phyloP scores from a whole-genome alignment of 495 filamentous ascomycete genomes.

The Wilcoxina mikolae region DNA sequence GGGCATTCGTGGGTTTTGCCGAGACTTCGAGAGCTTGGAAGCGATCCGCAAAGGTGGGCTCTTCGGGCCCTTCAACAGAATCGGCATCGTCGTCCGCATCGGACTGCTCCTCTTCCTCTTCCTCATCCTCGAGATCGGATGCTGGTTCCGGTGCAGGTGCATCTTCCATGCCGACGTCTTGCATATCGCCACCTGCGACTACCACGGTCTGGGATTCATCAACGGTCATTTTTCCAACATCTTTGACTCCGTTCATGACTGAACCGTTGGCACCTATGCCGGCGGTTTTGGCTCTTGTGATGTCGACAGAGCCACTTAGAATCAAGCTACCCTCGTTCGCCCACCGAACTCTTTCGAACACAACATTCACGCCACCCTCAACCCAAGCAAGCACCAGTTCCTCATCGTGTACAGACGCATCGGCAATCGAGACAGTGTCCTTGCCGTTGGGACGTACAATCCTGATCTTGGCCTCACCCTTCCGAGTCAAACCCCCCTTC shows the following conservation, averaged over 20 bases:
- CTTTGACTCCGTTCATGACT: conserved; percentile 46
- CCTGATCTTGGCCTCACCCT: conserved; percentile 37
- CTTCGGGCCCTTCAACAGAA: conserved; percentile 33
- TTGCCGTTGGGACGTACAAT: conserved; percentile 37
- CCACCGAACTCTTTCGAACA: conserved; percentile 42
- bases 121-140: conserved; percentile 32
- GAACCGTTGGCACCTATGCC: conserved; percentile 32
- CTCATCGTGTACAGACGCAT: conserved; percentile 36
- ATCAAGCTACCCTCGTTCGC: conserved; percentile 36
- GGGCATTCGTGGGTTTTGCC: conserved; percentile 48
- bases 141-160: conserved; percentile 35
- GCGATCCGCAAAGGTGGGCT: conserved; percentile 79
- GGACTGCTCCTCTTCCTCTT: conserved; percentile 21
- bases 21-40: conserved; percentile 48
- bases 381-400: conserved; percentile 39
- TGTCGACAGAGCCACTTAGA: conserved; percentile 35
- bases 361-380: conserved; percentile 42
- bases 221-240: conserved; percentile 45
- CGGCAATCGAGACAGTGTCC: conserved; percentile 33
- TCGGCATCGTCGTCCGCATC: conserved; percentile 35
- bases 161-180: conserved; percentile 37
- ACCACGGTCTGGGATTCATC: conserved; percentile 65
- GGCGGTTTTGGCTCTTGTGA: conserved; percentile 36
- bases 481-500: conserved; percentile 38
- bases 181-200: conserved; percentile 30